Evolutionary conservation across 495 filamentous ascomycete species (phyloP).

Genomic region (Terfezia boudieri): DNA sequence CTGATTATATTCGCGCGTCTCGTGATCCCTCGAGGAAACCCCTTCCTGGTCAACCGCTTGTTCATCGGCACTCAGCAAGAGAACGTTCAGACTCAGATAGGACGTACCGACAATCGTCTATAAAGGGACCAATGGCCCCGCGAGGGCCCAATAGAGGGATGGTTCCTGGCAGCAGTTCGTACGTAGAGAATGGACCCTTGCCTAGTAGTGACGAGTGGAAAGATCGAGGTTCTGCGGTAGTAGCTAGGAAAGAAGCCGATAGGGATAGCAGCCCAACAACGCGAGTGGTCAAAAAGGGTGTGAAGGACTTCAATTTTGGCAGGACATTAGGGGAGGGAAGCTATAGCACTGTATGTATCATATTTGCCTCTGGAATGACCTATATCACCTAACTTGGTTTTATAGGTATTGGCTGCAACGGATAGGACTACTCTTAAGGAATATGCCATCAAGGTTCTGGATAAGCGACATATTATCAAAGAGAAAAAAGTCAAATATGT

Average conservation of each 20-base stretch:
- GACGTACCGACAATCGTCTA: conserved; percentile 17
- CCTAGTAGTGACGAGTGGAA: conserved; percentile 84
- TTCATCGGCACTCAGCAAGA: conserved; percentile 9
- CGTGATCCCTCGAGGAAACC: conserved; percentile 17
- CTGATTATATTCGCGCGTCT: conserved; percentile 17
- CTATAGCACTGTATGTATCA: conserved; percentile 61
- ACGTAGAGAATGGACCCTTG: conserved; percentile 30
- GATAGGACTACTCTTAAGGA: conserved; percentile 89
- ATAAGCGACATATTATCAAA: conserved; percentile 98
- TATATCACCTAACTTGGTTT: conserved; percentile 1
- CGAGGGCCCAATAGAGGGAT: conserved; percentile 40
- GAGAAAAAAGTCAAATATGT: conserved; percentile 99
- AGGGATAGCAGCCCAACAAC: conserved; percentile 60
- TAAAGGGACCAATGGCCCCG: conserved; percentile 33
- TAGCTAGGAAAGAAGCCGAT: conserved; percentile 56
- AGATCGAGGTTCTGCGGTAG: conserved; percentile 70
- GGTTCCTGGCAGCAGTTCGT: conserved; percentile 12
- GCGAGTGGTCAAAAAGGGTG: conserved; percentile 81
- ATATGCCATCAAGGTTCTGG: conserved; percentile 94
- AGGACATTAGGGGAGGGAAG: conserved; percentile 86
- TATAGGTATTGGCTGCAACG: conserved; percentile 48
- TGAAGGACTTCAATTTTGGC: conserved; percentile 90
- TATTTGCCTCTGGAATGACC: neutral
- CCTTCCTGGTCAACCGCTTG: conserved; percentile 7
- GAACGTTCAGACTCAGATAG: conserved; percentile 19